phyloP scores from a whole-genome alignment of 2,329 filamentous ascomycete genomes.

The Diaporthe nobilis region DNA sequence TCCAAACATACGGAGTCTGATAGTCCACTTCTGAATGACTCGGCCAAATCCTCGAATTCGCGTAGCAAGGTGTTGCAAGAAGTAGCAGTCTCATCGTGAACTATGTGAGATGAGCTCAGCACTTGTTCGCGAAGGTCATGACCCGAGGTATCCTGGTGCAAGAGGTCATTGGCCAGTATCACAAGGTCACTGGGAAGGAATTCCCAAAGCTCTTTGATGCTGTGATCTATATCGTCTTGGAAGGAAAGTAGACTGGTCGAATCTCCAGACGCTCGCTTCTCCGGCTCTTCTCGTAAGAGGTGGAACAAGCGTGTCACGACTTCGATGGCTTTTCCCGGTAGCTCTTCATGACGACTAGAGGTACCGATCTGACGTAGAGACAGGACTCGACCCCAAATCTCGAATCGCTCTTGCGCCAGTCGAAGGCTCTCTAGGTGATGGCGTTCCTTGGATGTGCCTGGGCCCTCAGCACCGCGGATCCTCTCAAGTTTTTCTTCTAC shows the following conservation, averaged over 20 bases:
- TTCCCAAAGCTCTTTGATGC: neutral
- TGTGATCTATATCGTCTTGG: neutral
- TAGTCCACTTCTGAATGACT: neutral
- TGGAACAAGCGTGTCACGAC: neutral
- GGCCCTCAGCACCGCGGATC: neutral
- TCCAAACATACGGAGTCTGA: neutral
- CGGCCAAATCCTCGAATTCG: neutral
- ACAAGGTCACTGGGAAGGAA: neutral
- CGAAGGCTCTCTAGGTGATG: neutral
- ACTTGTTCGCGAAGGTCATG: neutral
- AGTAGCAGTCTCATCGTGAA: neutral
- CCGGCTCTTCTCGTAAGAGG: neutral
- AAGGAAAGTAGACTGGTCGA: neutral
- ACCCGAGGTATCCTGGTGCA: neutral
- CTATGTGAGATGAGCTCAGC: neutral
- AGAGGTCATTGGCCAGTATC: neutral
- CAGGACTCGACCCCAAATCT: neutral
- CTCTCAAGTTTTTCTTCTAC: neutral
- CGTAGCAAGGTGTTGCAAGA: neutral
- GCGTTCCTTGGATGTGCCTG: neutral
- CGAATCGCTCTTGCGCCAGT: neutral
- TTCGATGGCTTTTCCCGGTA: neutral
- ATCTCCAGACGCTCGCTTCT: neutral
- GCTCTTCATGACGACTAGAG: neutral
- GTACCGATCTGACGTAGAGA: neutral